Percentiles rank a stretch among this genome's conserved stretches.
These are phyloP conservation scores for Cunninghamia lanceolata DNA, from an alignment of 75 land plant genomes.

Conservation along the genomic window DNA sequence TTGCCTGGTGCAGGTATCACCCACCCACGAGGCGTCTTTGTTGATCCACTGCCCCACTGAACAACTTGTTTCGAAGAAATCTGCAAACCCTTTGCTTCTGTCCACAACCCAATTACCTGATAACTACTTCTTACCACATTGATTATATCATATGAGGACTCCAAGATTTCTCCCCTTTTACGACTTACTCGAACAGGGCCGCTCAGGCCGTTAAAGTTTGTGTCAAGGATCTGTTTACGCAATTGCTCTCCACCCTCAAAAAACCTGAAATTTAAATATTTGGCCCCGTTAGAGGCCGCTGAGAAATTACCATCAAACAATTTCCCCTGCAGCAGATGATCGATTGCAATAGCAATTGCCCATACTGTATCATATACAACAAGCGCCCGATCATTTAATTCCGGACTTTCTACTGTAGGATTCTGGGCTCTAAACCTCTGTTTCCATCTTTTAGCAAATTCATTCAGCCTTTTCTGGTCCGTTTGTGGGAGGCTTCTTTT, in stretches of 20 bases:
- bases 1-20: too few species aligned
- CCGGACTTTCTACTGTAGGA: background rate
- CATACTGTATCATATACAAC: conserved; percentile 37
- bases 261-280: too few species aligned
- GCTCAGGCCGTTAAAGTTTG: conserved; percentile 11
- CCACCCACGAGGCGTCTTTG: too few species aligned
- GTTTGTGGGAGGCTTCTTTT: background rate
- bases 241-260: conserved; percentile 5
- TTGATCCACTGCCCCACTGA: conserved; percentile 36
- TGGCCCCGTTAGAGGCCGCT: too few species aligned
- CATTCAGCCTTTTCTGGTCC: background rate
- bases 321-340: too few species aligned
- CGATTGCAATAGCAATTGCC: too few species aligned
- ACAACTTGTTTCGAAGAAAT: conserved; percentile 14
- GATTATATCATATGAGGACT: conserved; percentile 13
- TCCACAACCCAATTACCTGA: background rate
- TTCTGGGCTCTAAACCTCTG: too few species aligned
- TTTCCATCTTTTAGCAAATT: background rate
- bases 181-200: conserved; percentile 8
- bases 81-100: too few species aligned
- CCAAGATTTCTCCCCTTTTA: conserved; percentile 5
- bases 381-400: conserved; percentile 15
- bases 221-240: background rate
- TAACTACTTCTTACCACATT: too few species aligned
- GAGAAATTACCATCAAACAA: too few species aligned